phyloP scores from a whole-genome alignment of 2,329 filamentous ascomycete genomes.

The Sporothrix luriei region DNA sequence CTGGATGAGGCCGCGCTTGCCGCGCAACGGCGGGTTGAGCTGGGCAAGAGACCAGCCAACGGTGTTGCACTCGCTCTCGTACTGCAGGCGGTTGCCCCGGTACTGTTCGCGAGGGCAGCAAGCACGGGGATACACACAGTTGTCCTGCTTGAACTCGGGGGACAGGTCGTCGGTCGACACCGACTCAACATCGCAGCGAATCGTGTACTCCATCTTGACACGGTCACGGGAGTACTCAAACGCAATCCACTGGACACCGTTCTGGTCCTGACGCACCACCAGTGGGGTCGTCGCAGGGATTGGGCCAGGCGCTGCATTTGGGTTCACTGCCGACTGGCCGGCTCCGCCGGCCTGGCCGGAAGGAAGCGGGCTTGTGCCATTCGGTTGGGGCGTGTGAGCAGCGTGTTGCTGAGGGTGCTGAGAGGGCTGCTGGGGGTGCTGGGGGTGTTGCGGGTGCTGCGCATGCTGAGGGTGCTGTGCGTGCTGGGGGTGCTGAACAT shows the following conservation, averaged over 20 bases:
- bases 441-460: conserved; percentile 25
- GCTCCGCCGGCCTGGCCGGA: conserved; percentile 36
- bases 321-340: conserved; percentile 57
- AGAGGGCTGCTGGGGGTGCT: conserved; percentile 39
- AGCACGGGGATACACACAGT: conserved; percentile 95
- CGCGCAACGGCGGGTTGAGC: conserved; percentile 84
- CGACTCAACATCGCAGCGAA: conserved; percentile 95
- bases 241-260: conserved; percentile 97
- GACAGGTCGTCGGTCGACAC: conserved; percentile 85
- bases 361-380: conserved; percentile 33
- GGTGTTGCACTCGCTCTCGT: conserved; percentile 98
- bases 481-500: conserved; percentile 35
- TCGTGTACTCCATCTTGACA: conserved; percentile 99
- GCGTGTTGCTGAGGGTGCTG: conserved; percentile 31
- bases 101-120: conserved; percentile 96
- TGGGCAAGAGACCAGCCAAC: conserved; percentile 99
- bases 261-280: conserved; percentile 91
- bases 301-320: conserved; percentile 89
- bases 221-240: conserved; percentile 97
- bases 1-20: conserved; percentile 94
- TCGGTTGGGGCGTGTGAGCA: conserved; percentile 26
- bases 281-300: conserved; percentile 95
- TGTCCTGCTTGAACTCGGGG: conserved; percentile 93
- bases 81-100: conserved; percentile 89
- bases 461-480: conserved; percentile 38